Conservation (phyloP, 768 basidiomycete genomes). For the Pulveroboletus sp. region DNA sequence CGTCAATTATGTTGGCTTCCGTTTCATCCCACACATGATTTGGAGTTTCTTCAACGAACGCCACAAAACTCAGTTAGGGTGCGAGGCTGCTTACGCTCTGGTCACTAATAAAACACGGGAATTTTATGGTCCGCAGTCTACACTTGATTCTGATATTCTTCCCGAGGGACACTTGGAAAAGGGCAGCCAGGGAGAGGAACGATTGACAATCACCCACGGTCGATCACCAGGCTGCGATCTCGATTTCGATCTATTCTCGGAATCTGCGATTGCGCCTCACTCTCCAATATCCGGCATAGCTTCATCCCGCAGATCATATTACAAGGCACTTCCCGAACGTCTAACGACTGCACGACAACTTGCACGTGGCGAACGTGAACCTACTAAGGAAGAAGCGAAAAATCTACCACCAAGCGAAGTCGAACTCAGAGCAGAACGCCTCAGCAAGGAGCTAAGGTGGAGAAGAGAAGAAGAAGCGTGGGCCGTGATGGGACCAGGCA, state of each 20-base stretch:
- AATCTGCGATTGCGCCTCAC: slow-evolving; percentile 67
- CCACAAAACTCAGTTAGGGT: slow-evolving; percentile 71
- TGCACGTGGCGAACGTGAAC: slow-evolving; percentile 67
- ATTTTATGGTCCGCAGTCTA: slow-evolving; percentile 38
- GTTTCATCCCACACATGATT: slow-evolving; percentile 84
- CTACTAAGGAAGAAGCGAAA: slow-evolving; percentile 77
- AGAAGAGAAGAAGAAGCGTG: slow-evolving; percentile 74
- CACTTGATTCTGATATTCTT: slow-evolving; percentile 22
- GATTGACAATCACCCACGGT: slow-evolving; percentile 1
- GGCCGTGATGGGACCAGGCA: slow-evolving; percentile 65
- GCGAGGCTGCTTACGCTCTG: slow-evolving; percentile 75
- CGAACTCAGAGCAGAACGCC: slow-evolving; percentile 80
- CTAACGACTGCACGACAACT: slow-evolving; percentile 73
- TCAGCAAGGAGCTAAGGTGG: slow-evolving; percentile 90
- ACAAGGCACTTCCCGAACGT: slow-evolving; percentile 61
- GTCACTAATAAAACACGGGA: slow-evolving; percentile 61
- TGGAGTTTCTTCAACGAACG: slow-evolving; percentile 92
- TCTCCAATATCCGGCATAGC: slow-evolving; percentile 56
- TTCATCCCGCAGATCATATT: slow-evolving; percentile 72
- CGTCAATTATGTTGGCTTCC: slow-evolving; percentile 73
- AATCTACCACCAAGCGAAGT: slow-evolving; percentile 85
- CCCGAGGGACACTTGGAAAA: background rate
- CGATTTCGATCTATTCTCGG: slow-evolving; percentile 66
- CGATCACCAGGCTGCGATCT: slow-evolving; percentile 49
- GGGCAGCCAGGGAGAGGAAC: slow-evolving; percentile 3